These are phyloP conservation scores for Boeremia exigua DNA, from an alignment of 2,329 filamentous ascomycete genomes.

Conservation along the genomic window DNA sequence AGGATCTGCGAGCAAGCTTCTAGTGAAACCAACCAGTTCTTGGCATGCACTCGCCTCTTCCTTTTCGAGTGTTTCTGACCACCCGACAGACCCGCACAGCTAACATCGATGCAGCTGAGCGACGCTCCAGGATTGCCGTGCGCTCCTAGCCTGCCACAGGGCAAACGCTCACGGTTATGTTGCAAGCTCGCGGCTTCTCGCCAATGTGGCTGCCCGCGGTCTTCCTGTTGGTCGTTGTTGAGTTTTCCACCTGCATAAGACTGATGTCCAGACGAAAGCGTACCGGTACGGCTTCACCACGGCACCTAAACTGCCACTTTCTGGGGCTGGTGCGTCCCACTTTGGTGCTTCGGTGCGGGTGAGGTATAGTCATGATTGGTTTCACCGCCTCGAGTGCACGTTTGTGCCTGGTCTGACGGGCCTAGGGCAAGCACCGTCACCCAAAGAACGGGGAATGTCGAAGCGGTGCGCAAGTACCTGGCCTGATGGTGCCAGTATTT, in stretches of 20 bases:
- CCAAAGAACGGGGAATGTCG: constrained; percentile 30
- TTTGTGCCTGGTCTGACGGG: constrained; percentile 28
- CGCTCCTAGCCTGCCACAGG: constrained; percentile 2
- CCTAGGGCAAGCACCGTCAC: constrained; percentile 30
- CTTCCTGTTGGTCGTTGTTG: constrained; percentile 13
- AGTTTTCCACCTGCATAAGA: constrained; percentile 25
- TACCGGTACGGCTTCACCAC: constrained; percentile 9
- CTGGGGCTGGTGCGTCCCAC: constrained; percentile 16
- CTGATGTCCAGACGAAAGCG: constrained; percentile 4
- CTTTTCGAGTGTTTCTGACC: constrained; percentile 19
- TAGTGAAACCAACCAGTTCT: constrained; percentile 29
- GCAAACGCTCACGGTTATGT: background rate
- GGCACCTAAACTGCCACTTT: constrained; percentile 7
- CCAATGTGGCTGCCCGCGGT: background rate
- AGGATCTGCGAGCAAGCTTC: constrained; percentile 28
- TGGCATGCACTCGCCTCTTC: constrained; percentile 18
- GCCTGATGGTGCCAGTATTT: constrained; percentile 25
- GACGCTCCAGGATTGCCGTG: background rate
- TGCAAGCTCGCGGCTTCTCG: background rate
- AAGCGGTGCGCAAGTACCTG: constrained; percentile 22
- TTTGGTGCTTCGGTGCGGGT: constrained; percentile 24
- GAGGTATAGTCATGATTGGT: constrained; percentile 32
- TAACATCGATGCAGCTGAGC: constrained; percentile 16
- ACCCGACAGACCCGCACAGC: constrained; percentile 25
- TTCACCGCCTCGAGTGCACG: constrained; percentile 24